phyloP scores from a whole-genome alignment of 345 rosid species.

The Gossypium rotundifolium region DNA sequence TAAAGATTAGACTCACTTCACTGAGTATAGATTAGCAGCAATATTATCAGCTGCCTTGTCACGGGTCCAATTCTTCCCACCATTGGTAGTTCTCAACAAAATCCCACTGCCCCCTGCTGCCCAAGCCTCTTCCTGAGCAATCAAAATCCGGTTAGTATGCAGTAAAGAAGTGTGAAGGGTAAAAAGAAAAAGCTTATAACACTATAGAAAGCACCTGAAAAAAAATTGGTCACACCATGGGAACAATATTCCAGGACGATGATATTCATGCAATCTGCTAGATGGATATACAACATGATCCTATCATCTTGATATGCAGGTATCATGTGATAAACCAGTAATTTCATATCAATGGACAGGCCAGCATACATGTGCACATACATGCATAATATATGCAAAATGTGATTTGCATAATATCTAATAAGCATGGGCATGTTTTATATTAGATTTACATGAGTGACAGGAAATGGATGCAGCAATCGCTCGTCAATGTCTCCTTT shows the following conservation, averaged over 20 bases:
- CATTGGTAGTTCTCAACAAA: constrained; percentile 81
- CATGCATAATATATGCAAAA: not conserved
- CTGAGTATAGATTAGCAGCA: constrained; percentile 93
- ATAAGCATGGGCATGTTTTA: not conserved
- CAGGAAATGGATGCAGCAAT: not conserved
- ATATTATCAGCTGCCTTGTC: constrained; percentile 97
- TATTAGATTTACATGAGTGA: not conserved
- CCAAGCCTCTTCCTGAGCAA: constrained; percentile 91
- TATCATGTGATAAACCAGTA: not conserved
- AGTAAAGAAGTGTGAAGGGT: not conserved
- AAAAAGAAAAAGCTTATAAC: not conserved
- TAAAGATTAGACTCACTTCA: constrained; percentile 51
- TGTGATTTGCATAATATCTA: not conserved
- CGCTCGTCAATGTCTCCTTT: not conserved
- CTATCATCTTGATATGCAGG: not conserved
- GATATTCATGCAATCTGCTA: not conserved
- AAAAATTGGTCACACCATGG: not conserved
- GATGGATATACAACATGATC: not conserved
- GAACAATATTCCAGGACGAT: not conserved
- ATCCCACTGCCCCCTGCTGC: constrained; percentile 97
- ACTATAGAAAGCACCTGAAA: not conserved
- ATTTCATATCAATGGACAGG: not conserved
- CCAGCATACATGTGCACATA: not conserved
- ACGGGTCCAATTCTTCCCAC: constrained; percentile 87
- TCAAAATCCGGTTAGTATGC: constrained; percentile 3